Evolutionary conservation across 2,329 filamentous ascomycete genomes (phyloP), one percentile per base, ranked within the genome.

Genomic region (Nakataea oryzae): DNA sequence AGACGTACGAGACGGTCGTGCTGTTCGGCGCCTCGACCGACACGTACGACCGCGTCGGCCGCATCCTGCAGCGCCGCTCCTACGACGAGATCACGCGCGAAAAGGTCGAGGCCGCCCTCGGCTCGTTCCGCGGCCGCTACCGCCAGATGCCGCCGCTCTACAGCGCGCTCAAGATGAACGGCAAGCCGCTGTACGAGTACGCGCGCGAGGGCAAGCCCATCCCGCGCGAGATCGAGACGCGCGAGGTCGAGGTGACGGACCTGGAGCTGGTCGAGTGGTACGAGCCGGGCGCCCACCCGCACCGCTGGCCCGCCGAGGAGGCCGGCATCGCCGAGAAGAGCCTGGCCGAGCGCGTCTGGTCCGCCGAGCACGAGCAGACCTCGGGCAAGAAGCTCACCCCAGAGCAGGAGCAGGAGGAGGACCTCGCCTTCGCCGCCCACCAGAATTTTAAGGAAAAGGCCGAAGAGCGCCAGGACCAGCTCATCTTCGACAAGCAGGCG

Each of bases 161-260:
- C 75, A 96, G 91, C 32, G 95, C 95, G 12, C 80, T 97, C 65
- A 93, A 93, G 74, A 91, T 97, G 74, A 85, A 97, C 67, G 95
- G 95, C 2, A 97, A 97, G 79, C 89, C 91, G 41, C 81, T 97
- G 59, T 99, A 99, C 73, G 93, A 99, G 75, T 97, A 97, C 74
- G 95, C 95, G 26, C 83, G 95, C 59, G 91, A 93, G 72, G 95
- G 95, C 21, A 91, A 89, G 70, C 85, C 90, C 47, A 87, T 96
- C 21, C 95, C 95, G 0, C 81, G 88, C 62, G 89, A 96, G 72
- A 95, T 99, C 63, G 81, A 92, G 71, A 85, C 89, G 61, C 80
- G 93, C 63, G 84, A 89, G 2, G 90, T 97, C 54, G 86, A 91
- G 61, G 90, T 96, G 0, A 75, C 82, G 58, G 84, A 92, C 50